Evolutionary conservation across 805 yeast species (phyloP), one percentile per base, ranked within the genome.

Genomic region (Candida railenensis): DNA sequence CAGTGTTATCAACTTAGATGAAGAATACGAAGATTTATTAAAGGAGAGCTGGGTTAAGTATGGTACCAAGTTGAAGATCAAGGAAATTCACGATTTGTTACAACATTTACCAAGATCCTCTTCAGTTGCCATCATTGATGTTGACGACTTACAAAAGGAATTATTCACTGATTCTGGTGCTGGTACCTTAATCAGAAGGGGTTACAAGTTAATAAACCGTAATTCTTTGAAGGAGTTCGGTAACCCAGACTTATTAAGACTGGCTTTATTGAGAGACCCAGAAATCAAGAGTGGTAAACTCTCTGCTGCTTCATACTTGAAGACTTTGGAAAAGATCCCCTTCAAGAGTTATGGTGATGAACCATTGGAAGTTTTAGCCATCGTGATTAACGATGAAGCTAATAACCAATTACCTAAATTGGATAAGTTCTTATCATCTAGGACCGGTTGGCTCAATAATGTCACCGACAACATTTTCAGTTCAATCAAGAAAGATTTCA

Each of bases 131-230:
- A 94, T 94, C 64, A 94, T 94, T 58, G 88, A 92, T 55, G 97
- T 94, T 39, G 81, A 88, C 58, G 97, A 94, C 65, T 78, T 94
- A 61, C 98, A 94, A 72, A 94, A 92, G 66, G 99, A 94, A 69
- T 80, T 94, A 61, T 94, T 94, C 72, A 94, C 99, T 36, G 99
- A 94, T 67, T 87, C 96, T 15, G 99, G 99, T 68, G 99, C 99
- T 25, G 99, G 99, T 63, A 94, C 99, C 40, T 78, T 94, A 74
- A 90, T 94, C 59, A 87, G 99, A 79, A 84, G 99, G 69, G 99
- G 99, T 52, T 89, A 92, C 73, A 89, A 89, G 71, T 77, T 94
- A 54, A 66, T 85, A 48, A 83, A 82, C 59, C 82, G 89, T 64
- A 78, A 81, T 58, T 79, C 86, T 19, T 71, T 90, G 45, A 68